These are phyloP conservation scores for Oryza punctata DNA, from an alignment of 176 grass and related monocot genomes.

Conservation along the genomic window DNA sequence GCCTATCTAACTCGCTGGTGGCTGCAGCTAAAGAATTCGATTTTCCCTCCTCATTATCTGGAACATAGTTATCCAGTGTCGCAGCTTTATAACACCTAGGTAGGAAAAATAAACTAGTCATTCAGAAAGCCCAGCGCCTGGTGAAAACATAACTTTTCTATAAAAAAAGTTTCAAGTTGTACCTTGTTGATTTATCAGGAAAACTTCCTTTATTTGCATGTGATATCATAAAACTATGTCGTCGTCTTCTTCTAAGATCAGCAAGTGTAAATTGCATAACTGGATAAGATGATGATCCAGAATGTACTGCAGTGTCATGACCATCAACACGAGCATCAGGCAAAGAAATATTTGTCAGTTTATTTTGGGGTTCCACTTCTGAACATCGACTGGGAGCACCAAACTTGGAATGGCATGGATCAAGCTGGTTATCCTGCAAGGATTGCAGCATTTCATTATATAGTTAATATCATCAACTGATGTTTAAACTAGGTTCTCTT, in stretches of 20 bases:
- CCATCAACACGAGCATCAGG: slow-evolving; percentile 36
- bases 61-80: slow-evolving; percentile 68
- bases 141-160: slow-evolving; percentile 36
- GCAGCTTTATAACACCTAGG: slow-evolving; percentile 76
- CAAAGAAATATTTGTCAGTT: slow-evolving; percentile 39
- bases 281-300: slow-evolving; percentile 53
- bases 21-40: slow-evolving; percentile 65
- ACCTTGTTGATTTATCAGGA: slow-evolving; percentile 60
- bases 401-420: slow-evolving; percentile 34
- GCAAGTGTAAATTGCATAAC: slow-evolving; percentile 63
- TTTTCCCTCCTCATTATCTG: slow-evolving; percentile 68
- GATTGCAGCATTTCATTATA: slow-evolving; percentile 35
- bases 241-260: slow-evolving; percentile 76
- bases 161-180: slow-evolving; percentile 30
- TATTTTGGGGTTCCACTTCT: slow-evolving; percentile 38
- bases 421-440: slow-evolving; percentile 47
- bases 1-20: slow-evolving; percentile 77
- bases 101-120: slow-evolving; percentile 32
- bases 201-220: slow-evolving; percentile 41
- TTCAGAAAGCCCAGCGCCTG: slow-evolving; percentile 9
- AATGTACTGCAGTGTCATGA: slow-evolving; percentile 44
- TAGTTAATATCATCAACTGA: slow-evolving; percentile 19
- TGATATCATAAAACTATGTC: slow-evolving; percentile 47
- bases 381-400: slow-evolving; percentile 41
- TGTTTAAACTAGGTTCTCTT: slow-evolving; percentile 3